Percentiles rank a stretch among this genome's conserved stretches.
Conservation (phyloP, 805 yeast species). For the Candida tallmaniae region DNA sequence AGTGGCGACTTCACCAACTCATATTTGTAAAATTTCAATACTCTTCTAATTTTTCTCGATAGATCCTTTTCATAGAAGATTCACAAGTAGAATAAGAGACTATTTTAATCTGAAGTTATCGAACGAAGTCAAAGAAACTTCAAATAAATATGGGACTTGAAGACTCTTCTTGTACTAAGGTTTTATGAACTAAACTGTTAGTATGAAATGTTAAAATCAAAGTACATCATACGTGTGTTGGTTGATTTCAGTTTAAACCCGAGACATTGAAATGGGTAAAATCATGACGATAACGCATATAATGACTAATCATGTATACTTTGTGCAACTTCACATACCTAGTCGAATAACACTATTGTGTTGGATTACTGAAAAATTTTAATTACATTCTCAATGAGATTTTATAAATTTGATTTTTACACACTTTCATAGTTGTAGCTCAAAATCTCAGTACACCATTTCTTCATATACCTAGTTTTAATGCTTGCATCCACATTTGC, state of each 20-base stretch:
- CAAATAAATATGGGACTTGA: too few species aligned
- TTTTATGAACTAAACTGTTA: conserved; percentile 1
- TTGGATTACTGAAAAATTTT: background rate
- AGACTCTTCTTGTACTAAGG: background rate
- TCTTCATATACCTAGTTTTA: conserved; percentile 1
- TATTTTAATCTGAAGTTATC: too few species aligned
- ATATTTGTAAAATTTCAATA: too few species aligned
- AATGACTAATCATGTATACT: conserved; percentile 23
- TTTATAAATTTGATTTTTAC: background rate
- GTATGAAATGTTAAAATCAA: conserved; percentile 3
- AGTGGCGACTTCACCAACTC: too few species aligned
- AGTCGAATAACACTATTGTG: background rate
- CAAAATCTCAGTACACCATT: conserved; percentile 3
- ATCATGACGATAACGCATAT: conserved; percentile 50
- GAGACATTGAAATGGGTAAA: conserved; percentile 30
- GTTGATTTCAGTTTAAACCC: conserved; percentile 39
- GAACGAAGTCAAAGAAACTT: too few species aligned
- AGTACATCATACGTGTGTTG: conserved; percentile 41
- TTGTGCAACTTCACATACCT: conserved; percentile 5
- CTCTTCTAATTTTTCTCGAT: too few species aligned
- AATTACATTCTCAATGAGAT: background rate
- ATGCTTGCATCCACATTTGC: background rate
- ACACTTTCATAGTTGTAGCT: conserved; percentile 1
- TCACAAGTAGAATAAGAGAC: too few species aligned
- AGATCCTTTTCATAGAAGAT: too few species aligned